phyloP scores from a whole-genome alignment of 345 rosid genomes.

The Ceriops tagal region DNA sequence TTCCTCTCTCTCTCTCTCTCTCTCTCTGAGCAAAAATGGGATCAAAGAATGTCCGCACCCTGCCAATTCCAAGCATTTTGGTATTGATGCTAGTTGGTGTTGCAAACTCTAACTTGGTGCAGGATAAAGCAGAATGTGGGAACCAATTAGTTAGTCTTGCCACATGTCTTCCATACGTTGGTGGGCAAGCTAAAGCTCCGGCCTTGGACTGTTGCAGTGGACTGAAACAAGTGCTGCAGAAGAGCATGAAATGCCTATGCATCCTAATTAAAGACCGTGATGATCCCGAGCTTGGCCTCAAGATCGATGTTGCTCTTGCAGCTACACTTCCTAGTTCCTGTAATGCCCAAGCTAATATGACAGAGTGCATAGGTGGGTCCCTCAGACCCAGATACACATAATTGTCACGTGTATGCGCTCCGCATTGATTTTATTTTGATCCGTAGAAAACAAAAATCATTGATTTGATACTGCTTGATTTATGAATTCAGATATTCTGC shows the following conservation, averaged over 20 bases:
- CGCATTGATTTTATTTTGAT: no score
- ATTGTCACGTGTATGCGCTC: no score
- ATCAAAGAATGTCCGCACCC: not conserved
- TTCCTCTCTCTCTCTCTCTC: not conserved
- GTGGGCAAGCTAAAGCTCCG: conserved; percentile 58
- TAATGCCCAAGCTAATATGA: conserved; percentile 40
- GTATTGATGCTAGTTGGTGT: conserved; percentile 25
- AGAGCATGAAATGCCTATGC: conserved; percentile 70
- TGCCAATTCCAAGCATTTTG: conserved; percentile 1
- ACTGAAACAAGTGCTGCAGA: conserved; percentile 46
- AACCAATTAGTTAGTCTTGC: conserved; percentile 47
- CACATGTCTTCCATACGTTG: conserved; percentile 61
- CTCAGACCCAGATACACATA: not conserved
- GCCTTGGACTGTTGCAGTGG: conserved; percentile 70
- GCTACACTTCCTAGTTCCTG: conserved; percentile 59
- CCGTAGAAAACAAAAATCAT: no score
- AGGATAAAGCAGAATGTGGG: conserved; percentile 66
- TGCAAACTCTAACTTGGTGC: conserved; percentile 42
- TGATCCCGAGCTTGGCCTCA: conserved; percentile 66
- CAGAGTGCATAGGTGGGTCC: conserved; percentile 56
- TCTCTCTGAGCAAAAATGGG: conserved; percentile 10
- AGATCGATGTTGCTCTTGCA: conserved; percentile 55
- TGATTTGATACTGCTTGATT: not conserved
- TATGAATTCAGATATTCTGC: conserved; percentile 47
- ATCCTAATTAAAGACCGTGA: conserved; percentile 58